phyloP scores from a whole-genome alignment of 192 early-diverging fungal genomes.

The Diversispora epigaea region DNA sequence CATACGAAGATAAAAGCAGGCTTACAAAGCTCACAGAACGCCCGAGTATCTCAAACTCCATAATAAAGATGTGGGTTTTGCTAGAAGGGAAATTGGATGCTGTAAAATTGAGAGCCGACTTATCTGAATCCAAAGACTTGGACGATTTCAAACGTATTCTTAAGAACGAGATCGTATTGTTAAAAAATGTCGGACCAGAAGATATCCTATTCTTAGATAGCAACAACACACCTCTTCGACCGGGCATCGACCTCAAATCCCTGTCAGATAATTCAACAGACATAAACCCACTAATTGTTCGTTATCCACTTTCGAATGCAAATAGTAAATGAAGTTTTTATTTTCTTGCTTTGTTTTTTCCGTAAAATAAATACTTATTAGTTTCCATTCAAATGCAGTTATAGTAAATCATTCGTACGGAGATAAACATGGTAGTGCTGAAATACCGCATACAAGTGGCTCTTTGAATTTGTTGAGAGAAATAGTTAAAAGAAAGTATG shows the following conservation, averaged over 20 bases:
- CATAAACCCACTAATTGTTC: neutral
- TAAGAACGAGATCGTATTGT: no score
- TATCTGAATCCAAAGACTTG: neutral
- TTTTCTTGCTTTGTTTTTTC: neutral
- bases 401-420: neutral
- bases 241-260: neutral
- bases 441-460: neutral
- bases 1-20: no score
- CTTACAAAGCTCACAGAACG: no score
- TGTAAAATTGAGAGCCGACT: neutral
- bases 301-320: neutral
- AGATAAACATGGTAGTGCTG: neutral
- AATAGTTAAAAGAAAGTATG: neutral
- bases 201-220: no score
- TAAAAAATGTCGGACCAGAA: no score
- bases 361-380: conserved; percentile 10
- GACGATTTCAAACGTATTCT: neutral
- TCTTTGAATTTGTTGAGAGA: neutral
- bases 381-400: neutral
- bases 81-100: neutral
- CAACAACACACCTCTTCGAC: neutral
- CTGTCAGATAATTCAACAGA: neutral
- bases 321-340: neutral
- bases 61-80: conserved; percentile 2
- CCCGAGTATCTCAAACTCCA: no score